Base-by-base conservation (phyloP, 176 grass and related monocot genomes). In the Lolium multiflorum region DNA sequence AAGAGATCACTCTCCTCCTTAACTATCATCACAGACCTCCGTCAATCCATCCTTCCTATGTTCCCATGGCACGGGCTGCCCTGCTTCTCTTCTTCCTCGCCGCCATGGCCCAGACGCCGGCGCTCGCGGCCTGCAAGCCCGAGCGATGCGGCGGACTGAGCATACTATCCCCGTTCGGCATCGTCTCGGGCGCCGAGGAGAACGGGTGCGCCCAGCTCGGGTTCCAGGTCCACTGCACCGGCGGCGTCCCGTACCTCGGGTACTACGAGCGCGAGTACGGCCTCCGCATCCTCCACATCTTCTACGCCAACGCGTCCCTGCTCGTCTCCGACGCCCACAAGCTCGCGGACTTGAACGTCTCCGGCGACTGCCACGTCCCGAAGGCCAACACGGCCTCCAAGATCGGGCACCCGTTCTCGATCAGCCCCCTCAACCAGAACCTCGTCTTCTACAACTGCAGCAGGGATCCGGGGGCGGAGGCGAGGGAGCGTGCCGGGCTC, bases 361-460 rank as follows among this genome's bases (percentile, higher is more conserved):
- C 52, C 0, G 4, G 0, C 5, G 0, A 0, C 4, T 90, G 89
- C 76, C 67, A 11, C 0, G 16, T 9, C 25, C 81, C 89, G 14
- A n/a, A 0, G 4, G 0, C 0, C 64, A 59, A 83, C 66, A 84
- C 11, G 5, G 26, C 89, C 26, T 2, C 48, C 58, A 87, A 80
- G 6, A 0, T 87, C 3, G 50, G 0, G 0, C 0, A 0, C 2
- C 76, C 85, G 0, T 87, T 87, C 76, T 28, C 20, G 0, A 68
- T 87, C 7, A 80, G 89, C 39, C 1, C 25, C 0, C 0, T 1
- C 0, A 91, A 87, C 1, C 24, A 57, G 85, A 48, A 87, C 38
- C 76, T 91, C 1, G 5, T 91, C 67, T 25, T 91, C n/a, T 91
- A 91, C 85, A 8, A 18, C 16, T 91, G 89, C 25, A 1, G 0